These are phyloP conservation scores for Chamaenerion angustifolium DNA, from an alignment of 345 rosid species.

Conservation along the genomic window DNA sequence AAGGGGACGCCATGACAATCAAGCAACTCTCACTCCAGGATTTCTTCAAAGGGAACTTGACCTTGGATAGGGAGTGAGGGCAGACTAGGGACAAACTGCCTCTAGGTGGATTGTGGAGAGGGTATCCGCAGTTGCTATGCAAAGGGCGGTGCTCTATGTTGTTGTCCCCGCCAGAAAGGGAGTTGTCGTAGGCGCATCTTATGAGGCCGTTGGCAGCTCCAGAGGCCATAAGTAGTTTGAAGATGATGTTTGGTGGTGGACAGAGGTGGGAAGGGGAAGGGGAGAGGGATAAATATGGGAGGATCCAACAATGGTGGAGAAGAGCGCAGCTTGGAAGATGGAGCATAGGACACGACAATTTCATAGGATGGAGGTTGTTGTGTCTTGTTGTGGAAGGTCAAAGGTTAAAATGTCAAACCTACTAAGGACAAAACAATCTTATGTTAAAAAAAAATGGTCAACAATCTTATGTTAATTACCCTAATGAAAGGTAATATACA, in stretches of 20 bases:
- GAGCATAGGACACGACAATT: no score
- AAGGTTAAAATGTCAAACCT: no score
- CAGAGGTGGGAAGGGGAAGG: background rate
- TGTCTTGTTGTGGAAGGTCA: no score
- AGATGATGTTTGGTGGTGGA: background rate
- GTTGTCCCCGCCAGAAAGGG: constrained; percentile 33
- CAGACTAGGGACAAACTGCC: constrained; percentile 6
- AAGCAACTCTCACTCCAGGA: constrained; percentile 60
- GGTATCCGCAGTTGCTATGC: constrained; percentile 29
- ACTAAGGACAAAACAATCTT: no score
- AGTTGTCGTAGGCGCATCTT: constrained; percentile 39
- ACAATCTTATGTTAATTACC: no score
- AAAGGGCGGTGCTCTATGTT: constrained; percentile 42
- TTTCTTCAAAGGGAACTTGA: constrained; percentile 41
- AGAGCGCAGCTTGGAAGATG: no score
- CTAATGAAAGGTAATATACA: no score
- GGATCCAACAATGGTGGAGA: background rate
- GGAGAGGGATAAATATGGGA: no score
- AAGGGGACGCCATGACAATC: constrained; percentile 15
- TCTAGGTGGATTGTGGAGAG: constrained; percentile 16
- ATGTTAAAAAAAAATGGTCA: no score
- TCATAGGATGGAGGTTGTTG: no score
- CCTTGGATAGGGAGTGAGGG: constrained; percentile 11
- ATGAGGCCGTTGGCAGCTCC: constrained; percentile 48
- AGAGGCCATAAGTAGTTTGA: constrained; percentile 17